Base-by-base conservation (phyloP, 1,284 basidiomycete species). In the Ceratobasidium theobromae region DNA sequence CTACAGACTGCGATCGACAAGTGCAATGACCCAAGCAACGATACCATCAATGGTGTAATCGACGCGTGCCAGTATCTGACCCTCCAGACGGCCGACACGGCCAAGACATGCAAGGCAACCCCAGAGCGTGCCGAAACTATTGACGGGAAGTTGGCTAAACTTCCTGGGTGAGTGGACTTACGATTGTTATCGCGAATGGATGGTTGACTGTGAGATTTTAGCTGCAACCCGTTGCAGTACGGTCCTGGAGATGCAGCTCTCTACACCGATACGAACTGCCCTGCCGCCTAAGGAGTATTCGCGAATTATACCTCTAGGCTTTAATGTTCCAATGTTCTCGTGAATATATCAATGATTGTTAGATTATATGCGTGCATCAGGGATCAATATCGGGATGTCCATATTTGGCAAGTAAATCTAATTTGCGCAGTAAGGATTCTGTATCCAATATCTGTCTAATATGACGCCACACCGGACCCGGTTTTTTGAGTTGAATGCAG, bases 1-100 rank as follows among this genome's bases (percentile, higher is more conserved):
- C 66, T 53, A 14, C 81, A 83, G 71, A 76, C 76, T 41, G 80
- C 81, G n/a, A 82, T 83, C 67, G 77, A 82, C 71, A 69, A 78
- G 27, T 84, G 82, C 74, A 76, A 80, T 70, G 76, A 78, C 60
- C 74, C 76, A 21, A 76, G 75, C 38, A 74, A 77, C 65, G 71
- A 75, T 9, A 79, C 78, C 1, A 74, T 73, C 32, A 73, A 69
- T 6, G 76, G 75, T 35, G 73, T 78, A 16, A 77, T 81, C 1
- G 78, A 78, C 53, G 77, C 78, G 2, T 84, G 82, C 74, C 68
- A 72, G 25, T 77, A 74, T 72, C 53, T 69, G 8, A 65, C 69
- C 5, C 72, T 74, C 2, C 52, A 70, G 12, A 65, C 64, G 12
- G 25, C 21, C 23, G 25, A 16, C 6, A 51, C 51, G 14, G 51